phyloP scores from a whole-genome alignment of 371 early-diverging fungal species.

The Syncephalastrum racemosum region DNA sequence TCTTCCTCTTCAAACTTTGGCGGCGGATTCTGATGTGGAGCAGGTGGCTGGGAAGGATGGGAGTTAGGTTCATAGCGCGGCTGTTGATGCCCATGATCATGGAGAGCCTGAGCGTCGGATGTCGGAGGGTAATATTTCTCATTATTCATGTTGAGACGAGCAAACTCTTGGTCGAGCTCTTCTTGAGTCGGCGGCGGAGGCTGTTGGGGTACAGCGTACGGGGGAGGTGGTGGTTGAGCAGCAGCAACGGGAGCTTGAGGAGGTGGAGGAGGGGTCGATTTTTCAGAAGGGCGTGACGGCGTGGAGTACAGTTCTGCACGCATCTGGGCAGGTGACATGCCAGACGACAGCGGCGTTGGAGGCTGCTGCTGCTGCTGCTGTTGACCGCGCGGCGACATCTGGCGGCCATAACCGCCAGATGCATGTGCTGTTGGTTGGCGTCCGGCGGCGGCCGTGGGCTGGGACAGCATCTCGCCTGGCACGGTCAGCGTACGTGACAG shows the following conservation, averaged over 20 bases:
- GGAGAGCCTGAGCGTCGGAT: too few species aligned
- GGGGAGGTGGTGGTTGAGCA: slow-evolving; percentile 5
- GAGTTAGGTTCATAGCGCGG: too few species aligned
- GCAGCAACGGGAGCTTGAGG: not conserved
- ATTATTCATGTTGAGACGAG: slow-evolving; percentile 10
- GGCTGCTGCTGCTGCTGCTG: not conserved
- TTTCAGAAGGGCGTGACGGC: slow-evolving; percentile 15
- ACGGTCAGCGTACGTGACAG: slow-evolving; percentile 56
- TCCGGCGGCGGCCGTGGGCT: slow-evolving; percentile 2
- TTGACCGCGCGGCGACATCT: not conserved
- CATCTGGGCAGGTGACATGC: slow-evolving; percentile 33
- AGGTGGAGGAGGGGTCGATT: slow-evolving; percentile 12
- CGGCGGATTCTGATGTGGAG: slow-evolving; percentile 2
- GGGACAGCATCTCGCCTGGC: slow-evolving; percentile 47
- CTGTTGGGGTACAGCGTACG: not conserved
- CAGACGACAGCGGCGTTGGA: slow-evolving; percentile 1
- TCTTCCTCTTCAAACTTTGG: slow-evolving; percentile 15
- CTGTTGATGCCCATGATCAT: too few species aligned
- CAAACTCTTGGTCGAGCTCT: slow-evolving; percentile 18
- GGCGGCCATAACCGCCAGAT: not conserved
- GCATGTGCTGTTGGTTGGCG: not conserved
- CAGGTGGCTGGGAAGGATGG: not conserved
- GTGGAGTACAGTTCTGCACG: slow-evolving; percentile 23
- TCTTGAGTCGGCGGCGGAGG: slow-evolving; percentile 2
- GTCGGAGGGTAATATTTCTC: not conserved